Evolutionary conservation across 2,329 filamentous ascomycete genomes (phyloP).

Genomic region (Penicillium decumbens): DNA sequence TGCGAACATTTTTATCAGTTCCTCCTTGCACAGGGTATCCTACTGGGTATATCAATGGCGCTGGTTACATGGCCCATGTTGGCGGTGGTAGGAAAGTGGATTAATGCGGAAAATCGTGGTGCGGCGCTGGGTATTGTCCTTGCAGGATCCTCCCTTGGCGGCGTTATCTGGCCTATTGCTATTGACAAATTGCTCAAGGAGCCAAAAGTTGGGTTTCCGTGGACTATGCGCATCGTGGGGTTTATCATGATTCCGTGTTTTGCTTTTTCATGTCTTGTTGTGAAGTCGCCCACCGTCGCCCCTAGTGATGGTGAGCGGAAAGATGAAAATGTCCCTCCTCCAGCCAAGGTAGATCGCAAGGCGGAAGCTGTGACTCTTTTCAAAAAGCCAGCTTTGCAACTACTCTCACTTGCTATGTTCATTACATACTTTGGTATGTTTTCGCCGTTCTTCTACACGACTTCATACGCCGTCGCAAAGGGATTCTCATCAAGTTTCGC

Average conservation of each 20-base stretch:
- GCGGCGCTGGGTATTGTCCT: conserved; percentile 33
- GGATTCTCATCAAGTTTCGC: conserved; percentile 30
- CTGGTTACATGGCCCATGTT: conserved; percentile 30
- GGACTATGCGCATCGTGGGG: conserved; percentile 39
- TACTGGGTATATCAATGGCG: conserved; percentile 31
- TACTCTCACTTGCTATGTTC: conserved; percentile 33
- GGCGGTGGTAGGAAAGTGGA: conserved; percentile 28
- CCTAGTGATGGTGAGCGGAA: background rate
- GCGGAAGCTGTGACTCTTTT: conserved; percentile 10
- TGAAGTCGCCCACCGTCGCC: conserved; percentile 3
- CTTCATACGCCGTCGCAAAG: conserved; percentile 26
- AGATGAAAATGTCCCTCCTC: background rate
- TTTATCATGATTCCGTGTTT: conserved; percentile 42
- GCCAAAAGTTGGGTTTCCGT: conserved; percentile 27
- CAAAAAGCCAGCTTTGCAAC: conserved; percentile 20
- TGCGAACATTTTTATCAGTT: conserved; percentile 38
- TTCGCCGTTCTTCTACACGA: conserved; percentile 38
- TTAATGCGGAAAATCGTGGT: conserved; percentile 26
- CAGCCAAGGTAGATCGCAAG: conserved; percentile 4
- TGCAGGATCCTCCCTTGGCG: conserved; percentile 34
- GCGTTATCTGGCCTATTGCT: conserved; percentile 35
- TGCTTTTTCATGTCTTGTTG: conserved; percentile 25
- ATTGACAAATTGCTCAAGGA: conserved; percentile 29
- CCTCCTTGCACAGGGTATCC: conserved; percentile 37
- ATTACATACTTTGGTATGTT: conserved; percentile 40